Evolutionary conservation across 192 early-diverging fungal species (phyloP), one percentile per base, ranked within the genome.

Genomic region (Rhizoclosmatium globosum): DNA sequence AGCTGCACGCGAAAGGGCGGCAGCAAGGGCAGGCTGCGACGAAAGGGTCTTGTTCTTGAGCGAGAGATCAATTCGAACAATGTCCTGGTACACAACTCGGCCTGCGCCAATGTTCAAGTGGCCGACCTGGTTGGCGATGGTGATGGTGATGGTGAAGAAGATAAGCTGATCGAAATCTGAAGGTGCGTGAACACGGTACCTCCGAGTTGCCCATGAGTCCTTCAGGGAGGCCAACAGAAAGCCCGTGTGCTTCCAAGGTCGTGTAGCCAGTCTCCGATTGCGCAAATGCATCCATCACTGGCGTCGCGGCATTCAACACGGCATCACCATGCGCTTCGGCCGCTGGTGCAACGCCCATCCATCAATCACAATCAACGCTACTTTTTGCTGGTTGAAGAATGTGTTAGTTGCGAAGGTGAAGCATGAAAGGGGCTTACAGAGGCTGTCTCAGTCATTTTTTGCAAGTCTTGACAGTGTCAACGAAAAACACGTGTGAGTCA

Each of bases 181-280:
- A 62, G 31, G 38, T 38, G 39, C 3, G 19, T 3, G 21, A 31
- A 11, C 11, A 64, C 9, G 15, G 15, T 53, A 76, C 74, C 86
- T 99, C 98, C 57, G 94, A 96, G 92, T 99, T 99, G 71, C 97
- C 98, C 98, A 99, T 99, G 68, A 99, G 89, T 7, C 96, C 98
- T n/a, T 96, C 97, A 13, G 97, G 97, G 45, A 99, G 90, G 66
- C 98, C 98, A 60, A 99, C 98, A 43, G 92, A 89, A 45, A 94
- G 89, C 41, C 98, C 98, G 80, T 99, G 96, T n/a, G 98, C 98
- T 65, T 85, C 91, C 48, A 99, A 87, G 56, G 89, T 87, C 19
- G 92, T 92, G 81, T 85, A 94, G 46, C 92, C 92, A 4, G 59
- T 79, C 44, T 89, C 84, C 39, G 17, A n/a, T 80, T 91, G 87